Evolutionary conservation across 495 filamentous ascomycete species (phyloP), one percentile per base, ranked within the genome.

Genomic region (Hypoxylon intermedium): DNA sequence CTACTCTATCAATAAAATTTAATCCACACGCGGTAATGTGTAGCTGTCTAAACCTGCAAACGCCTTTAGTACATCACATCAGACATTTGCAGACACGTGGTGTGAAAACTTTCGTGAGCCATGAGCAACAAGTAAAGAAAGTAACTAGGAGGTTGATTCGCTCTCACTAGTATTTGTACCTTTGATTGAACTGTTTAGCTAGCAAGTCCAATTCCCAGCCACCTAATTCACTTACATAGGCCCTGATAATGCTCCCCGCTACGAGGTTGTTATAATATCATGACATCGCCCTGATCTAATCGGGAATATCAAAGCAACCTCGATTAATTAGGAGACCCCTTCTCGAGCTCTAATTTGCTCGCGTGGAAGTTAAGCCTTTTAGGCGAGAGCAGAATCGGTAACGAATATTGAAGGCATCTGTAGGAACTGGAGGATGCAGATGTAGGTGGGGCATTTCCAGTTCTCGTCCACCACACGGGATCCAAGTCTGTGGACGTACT

Each of bases 401-500:
- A 24, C 9, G 40, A 24, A 5, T 3, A 1, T 43, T 43, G 19
- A 11, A 24, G 40, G 18, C 20, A 12, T 28, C 23, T 26, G 9
- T 13, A 24, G n/a, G 20, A 26, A 24, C 7, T 24, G 20, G 41
- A 28, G 11, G 40, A n/a, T n/a, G 40, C 11, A 26, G 24, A 26
- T 26, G 3, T 26, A 26, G 45, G 47, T 48, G 28, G 24, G 36
- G 49, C 6, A 9, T n/a, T 33, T 50, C 7, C 15, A 5, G 16
- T 24, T 34, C 24, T 20, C n/a, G 12, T 41, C 43, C 44, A 30
- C 33, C 38, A 57, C 44, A 36, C 34, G 16, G 37, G 23, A 24
- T 34, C 53, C 28, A 28, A 50, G 9, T 52, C 16, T 42, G 37
- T 50, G 45, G n/a, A 21, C 20, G 36, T 28, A 44, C 11, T 0